Conservation (phyloP, 345 rosid species). For the Cardiospermum halicacabum region DNA sequence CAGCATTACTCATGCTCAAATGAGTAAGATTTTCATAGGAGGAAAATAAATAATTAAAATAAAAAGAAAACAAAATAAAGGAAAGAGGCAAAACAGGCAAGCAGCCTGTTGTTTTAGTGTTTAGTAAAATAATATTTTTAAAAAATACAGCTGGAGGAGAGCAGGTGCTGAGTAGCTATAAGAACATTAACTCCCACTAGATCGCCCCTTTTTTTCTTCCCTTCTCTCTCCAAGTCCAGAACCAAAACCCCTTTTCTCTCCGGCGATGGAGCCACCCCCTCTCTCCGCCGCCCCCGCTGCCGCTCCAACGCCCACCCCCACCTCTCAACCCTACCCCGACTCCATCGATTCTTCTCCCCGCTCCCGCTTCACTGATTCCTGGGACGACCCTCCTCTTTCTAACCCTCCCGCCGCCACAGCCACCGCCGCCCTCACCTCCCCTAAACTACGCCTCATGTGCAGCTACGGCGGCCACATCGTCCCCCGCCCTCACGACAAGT, state of each 20-base stretch:
- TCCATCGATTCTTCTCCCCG: slow-evolving; percentile 75
- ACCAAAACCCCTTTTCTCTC: background rate
- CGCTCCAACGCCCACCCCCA: slow-evolving; percentile 9
- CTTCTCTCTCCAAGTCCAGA: background rate
- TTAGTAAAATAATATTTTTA: background rate
- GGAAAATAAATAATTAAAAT: no score
- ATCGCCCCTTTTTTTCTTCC: background rate
- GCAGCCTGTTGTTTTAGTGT: background rate
- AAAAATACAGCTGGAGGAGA: slow-evolving; percentile 16
- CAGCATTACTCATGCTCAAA: no score
- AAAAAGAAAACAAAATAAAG: no score
- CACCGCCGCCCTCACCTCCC: slow-evolving; percentile 26
- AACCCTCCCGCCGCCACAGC: slow-evolving; percentile 26
- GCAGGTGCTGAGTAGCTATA: slow-evolving; percentile 21
- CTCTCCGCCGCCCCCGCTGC: slow-evolving; percentile 19
- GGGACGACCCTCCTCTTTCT: slow-evolving; percentile 46
- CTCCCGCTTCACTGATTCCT: slow-evolving; percentile 71
- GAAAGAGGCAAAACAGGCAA: background rate
- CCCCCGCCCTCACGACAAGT: slow-evolving; percentile 90
- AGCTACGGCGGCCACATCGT: slow-evolving; percentile 88
- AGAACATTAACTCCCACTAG: slow-evolving; percentile 13
- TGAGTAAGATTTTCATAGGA: no score
- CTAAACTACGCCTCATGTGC: slow-evolving; percentile 89
- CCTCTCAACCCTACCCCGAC: slow-evolving; percentile 37
- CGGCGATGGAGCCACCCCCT: slow-evolving; percentile 34